Evolutionary conservation across 371 early-diverging fungal genomes (phyloP).

Genomic region (Zychaea mexicana): DNA sequence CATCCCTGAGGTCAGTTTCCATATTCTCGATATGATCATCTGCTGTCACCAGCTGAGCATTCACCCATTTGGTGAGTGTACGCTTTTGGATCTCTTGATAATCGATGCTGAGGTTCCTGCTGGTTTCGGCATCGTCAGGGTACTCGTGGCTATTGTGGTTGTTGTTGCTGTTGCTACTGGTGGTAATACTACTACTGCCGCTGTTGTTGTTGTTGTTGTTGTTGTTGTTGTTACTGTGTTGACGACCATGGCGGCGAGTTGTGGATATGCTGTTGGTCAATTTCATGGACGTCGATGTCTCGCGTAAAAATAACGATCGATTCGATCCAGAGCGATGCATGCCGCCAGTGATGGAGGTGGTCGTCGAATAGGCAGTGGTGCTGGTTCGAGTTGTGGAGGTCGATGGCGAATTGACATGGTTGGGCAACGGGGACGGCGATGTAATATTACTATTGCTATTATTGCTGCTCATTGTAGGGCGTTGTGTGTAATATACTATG

Average conservation of each 20-base stretch:
- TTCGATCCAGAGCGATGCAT: slow-evolving; percentile 23
- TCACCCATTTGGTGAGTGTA: slow-evolving; percentile 85
- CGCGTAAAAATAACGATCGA: slow-evolving; percentile 22
- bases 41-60: slow-evolving; percentile 62
- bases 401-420: slow-evolving; percentile 4
- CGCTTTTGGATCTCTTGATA: slow-evolving; percentile 71
- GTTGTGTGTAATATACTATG: too few relatives aligned
- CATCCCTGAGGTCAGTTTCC: slow-evolving; percentile 65
- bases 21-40: slow-evolving; percentile 37
- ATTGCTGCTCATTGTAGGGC: too few relatives aligned
- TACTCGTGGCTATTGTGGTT: too few relatives aligned
- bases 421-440: too few relatives aligned
- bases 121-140: slow-evolving; percentile 15
- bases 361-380: background rate
- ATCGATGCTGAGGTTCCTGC: slow-evolving; percentile 41
- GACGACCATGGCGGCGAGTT: background rate
- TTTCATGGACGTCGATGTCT: slow-evolving; percentile 10
- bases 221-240: slow-evolving; percentile 5
- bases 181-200: too few relatives aligned
- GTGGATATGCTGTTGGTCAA: slow-evolving; percentile 2
- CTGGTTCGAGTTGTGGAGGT: background rate
- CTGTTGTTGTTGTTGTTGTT: slow-evolving; percentile 1
- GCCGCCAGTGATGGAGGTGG: background rate
- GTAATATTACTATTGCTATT: too few relatives aligned
- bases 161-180: background rate